A percentile compares a stretch with the other conserved stretches of the same genome.
Conservation (phyloP, 2,329 filamentous ascomycete genomes). For the Penicillium brevicompactum region DNA sequence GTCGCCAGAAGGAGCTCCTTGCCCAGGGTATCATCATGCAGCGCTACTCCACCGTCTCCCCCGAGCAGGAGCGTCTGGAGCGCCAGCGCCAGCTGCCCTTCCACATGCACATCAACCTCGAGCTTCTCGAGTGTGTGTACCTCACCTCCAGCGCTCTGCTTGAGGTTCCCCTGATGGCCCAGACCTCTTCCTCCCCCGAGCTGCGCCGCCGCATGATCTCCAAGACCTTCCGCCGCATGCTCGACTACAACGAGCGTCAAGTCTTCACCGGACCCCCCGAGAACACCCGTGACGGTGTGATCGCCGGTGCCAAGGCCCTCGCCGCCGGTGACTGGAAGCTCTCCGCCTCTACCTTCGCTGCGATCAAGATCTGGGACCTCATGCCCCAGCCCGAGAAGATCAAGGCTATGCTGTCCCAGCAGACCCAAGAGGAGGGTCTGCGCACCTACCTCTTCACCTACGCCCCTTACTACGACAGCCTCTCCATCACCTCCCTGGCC, state of each 20-base stretch:
- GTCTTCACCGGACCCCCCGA: conserved; percentile 98
- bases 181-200: conserved; percentile 94
- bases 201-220: conserved; percentile 97
- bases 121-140: conserved; percentile 97
- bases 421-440: conserved; percentile 98
- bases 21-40: conserved; percentile 99
- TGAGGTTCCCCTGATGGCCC: conserved; percentile 94
- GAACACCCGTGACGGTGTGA: conserved; percentile 98
- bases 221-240: conserved; percentile 98
- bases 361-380: conserved; percentile 99
- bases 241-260: conserved; percentile 98
- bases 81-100: conserved; percentile 97
- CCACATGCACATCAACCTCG: conserved; percentile 99
- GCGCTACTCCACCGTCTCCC: conserved; percentile 91
- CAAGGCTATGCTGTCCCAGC: conserved; percentile 94
- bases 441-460: conserved; percentile 99
- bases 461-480: conserved; percentile 97
- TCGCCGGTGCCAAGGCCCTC: conserved; percentile 97
- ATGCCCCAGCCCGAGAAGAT: conserved; percentile 91
- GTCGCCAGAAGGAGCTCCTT: conserved; percentile 94
- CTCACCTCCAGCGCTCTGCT: conserved; percentile 99
- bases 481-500: conserved; percentile 81
- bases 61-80: conserved; percentile 96
- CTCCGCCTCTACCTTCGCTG: conserved; percentile 87
- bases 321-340: conserved; percentile 99